These are phyloP conservation scores for Haplosporangium gracile DNA, from an alignment of 192 early-diverging fungal genomes.

Conservation along the genomic window DNA sequence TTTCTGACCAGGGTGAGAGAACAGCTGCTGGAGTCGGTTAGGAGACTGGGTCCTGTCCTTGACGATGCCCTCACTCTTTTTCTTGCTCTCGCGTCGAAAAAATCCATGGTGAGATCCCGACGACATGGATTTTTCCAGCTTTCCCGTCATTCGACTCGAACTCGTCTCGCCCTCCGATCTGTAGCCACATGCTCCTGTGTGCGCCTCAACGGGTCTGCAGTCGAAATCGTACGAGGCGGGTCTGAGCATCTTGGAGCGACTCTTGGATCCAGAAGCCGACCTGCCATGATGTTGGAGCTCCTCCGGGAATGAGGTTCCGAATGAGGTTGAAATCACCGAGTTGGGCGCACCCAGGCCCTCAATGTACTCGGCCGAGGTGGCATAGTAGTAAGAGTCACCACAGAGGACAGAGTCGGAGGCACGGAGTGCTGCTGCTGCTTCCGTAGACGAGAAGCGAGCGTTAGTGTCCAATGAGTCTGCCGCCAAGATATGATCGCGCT, in stretches of 20 bases:
- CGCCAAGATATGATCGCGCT: slow-evolving; percentile 23
- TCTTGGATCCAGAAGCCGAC: background rate
- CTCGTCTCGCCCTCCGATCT: slow-evolving; percentile 18
- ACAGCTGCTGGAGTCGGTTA: slow-evolving; percentile 27
- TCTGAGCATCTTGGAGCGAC: background rate
- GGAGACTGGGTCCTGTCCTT: background rate
- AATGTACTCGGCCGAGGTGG: slow-evolving; percentile 48
- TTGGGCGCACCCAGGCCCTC: slow-evolving; percentile 39
- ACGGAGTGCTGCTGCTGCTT: background rate
- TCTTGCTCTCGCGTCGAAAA: slow-evolving; percentile 31
- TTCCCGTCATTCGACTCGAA: background rate
- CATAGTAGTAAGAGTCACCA: slow-evolving; percentile 39
- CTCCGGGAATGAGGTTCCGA: slow-evolving; percentile 38
- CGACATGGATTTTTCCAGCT: background rate
- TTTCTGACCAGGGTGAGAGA: slow-evolving; percentile 41
- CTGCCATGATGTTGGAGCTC: slow-evolving; percentile 25
- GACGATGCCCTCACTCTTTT: background rate
- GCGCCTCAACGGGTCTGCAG: background rate
- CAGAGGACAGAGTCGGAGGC: background rate
- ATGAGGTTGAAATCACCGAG: slow-evolving; percentile 48
- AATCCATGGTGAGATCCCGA: slow-evolving; percentile 2
- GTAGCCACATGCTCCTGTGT: background rate
- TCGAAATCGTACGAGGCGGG: slow-evolving; percentile 15
- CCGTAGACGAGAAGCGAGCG: background rate
- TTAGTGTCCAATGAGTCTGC: background rate